Percentiles rank a stretch among this genome's conserved stretches.
These are phyloP conservation scores for Bauhinia variegata DNA, from an alignment of 306 rosid species.

Conservation along the genomic window DNA sequence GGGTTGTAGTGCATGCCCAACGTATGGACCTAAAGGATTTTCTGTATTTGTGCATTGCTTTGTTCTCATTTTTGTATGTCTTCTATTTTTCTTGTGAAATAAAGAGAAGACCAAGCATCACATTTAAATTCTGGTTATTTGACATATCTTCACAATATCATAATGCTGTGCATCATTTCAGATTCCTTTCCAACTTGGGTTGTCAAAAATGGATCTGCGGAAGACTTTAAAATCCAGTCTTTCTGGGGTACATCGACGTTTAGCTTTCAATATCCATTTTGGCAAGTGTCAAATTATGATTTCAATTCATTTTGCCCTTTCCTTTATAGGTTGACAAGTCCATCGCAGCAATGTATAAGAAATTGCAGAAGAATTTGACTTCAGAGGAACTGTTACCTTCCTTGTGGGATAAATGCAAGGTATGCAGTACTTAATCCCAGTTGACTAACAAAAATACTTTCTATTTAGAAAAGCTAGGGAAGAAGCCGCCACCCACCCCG, in stretches of 20 bases:
- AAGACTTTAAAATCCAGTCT: conserved; percentile 84
- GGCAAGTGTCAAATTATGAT: conserved; percentile 11
- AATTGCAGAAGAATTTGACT: conserved; percentile 93
- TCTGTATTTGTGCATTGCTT: conserved; percentile 1
- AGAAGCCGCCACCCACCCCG: too few relatives aligned
- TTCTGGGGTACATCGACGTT: conserved; percentile 69
- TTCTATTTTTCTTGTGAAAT: background rate
- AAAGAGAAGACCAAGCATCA: background rate
- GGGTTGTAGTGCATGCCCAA: conserved; percentile 8
- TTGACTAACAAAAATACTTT: background rate
- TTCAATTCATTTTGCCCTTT: conserved; percentile 29
- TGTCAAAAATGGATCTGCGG: conserved; percentile 86
- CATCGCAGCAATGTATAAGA: conserved; percentile 81
- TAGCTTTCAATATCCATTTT: conserved; percentile 11
- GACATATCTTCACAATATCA: conserved; percentile 2
- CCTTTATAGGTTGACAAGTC: conserved; percentile 78
- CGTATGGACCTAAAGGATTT: background rate
- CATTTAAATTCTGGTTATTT: conserved; percentile 24
- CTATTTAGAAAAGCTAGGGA: background rate
- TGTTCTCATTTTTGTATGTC: background rate
- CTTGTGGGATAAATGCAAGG: conserved; percentile 99
- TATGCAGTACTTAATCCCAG: conserved; percentile 33
- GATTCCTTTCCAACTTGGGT: conserved; percentile 95
- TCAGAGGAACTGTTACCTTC: conserved; percentile 96
- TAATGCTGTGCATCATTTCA: conserved; percentile 51